Conservation (phyloP, 140 eudicot species). For the Anethum foeniculum region DNA sequence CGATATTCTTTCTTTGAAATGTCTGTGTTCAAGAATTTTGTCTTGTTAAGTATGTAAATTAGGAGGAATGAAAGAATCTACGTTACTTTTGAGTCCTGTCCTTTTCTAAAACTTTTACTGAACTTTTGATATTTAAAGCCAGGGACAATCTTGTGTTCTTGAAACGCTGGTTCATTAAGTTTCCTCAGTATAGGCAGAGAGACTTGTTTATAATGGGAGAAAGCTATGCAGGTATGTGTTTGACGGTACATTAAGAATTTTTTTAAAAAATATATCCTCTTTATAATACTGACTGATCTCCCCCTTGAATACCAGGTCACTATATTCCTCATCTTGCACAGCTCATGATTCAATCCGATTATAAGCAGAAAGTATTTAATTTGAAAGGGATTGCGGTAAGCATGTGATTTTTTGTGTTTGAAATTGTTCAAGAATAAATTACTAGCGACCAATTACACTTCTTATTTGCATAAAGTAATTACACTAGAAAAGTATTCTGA, state of each 20-base stretch:
- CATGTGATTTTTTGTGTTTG: background rate
- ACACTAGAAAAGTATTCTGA: background rate
- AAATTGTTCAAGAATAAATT: background rate
- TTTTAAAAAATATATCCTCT: background rate
- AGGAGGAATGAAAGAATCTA: conserved; percentile 13
- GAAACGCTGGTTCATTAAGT: conserved; percentile 67
- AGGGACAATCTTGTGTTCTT: conserved; percentile 84
- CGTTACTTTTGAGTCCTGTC: background rate
- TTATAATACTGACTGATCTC: background rate
- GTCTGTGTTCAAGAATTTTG: background rate
- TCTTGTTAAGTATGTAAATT: background rate
- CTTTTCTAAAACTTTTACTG: conserved; percentile 14
- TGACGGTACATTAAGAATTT: background rate
- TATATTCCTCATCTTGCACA: conserved; percentile 83
- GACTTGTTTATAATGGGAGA: conserved; percentile 76
- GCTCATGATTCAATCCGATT: conserved; percentile 33
- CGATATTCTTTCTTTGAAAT: background rate
- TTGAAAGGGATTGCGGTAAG: conserved; percentile 50
- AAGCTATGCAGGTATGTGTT: conserved; percentile 77
- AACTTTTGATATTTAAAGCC: conserved; percentile 24
- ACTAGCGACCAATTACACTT: background rate
- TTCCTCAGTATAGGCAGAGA: conserved; percentile 60
- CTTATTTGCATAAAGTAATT: background rate
- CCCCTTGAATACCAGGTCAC: conserved; percentile 47
- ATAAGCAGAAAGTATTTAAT: conserved; percentile 29